Evolutionary conservation across 352 stramenopile genomes (phyloP), one percentile per base, ranked within the genome.

Genomic region (Phytophthora litchii): DNA sequence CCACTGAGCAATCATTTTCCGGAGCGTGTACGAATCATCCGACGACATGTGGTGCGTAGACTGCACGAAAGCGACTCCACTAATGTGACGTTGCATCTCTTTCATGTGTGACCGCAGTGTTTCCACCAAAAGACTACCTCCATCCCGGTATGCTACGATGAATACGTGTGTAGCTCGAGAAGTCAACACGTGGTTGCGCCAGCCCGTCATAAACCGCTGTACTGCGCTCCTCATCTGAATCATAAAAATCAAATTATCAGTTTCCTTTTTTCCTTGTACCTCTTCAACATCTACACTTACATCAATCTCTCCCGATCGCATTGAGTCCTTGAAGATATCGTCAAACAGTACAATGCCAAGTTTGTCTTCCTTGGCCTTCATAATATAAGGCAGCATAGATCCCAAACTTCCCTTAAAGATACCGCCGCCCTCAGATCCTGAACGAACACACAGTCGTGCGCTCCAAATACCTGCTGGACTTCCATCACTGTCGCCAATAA

Each of bases 381-480:
- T 70, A 47, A 88, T 72, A 69, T 88, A 90, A n/a, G 80, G 80
- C 43, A 90, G 62, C 80, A 90, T 90, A 16, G 78, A 88, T 3
- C 80, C 80, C 20, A 90, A 66, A 64, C 78, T 87, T 43, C 80
- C 80, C 46, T 88, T 87, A 38, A 85, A 84, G 52, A 90, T 88
- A n/a, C 80, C 80, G 16, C 80, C 80, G 16, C 79, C 80, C 58
- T 84, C 75, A 16, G 70, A 74, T 9, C 80, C 80, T 20, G 76
- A 86, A 4, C 80, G 80, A 6, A 88, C 77, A 52, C 80, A 90
- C 6, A 90, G 66, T 31, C 70, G 64, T 38, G 76, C 66, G 38
- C 78, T 84, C 80, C 80, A 90, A 29, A 90, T 77, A 3, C 80
- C 80, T 0, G 76, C 80, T 5, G 78, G 78, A 36, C 42, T 76